A percentile compares a stretch with the other conserved stretches of the same genome.
Evolutionary conservation across 495 filamentous ascomycete species (phyloP).

Genomic region (Hyaloscypha variabilis): DNA sequence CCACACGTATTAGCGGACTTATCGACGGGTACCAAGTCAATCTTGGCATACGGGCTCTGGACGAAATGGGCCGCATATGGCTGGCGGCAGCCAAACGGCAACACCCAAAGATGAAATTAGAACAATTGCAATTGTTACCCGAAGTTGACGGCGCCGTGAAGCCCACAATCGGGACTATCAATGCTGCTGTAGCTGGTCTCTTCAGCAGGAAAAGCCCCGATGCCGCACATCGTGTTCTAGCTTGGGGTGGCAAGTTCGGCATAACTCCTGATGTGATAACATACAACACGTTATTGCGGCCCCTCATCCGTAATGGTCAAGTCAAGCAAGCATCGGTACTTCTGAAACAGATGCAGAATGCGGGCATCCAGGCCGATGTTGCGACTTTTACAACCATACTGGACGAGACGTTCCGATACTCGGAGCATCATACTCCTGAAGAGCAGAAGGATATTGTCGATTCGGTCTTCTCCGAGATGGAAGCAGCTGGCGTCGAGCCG

Average conservation of each 20-base stretch:
- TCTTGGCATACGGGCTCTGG: slow-evolving; percentile 56
- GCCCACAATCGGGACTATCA: slow-evolving; percentile 64
- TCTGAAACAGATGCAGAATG: slow-evolving; percentile 45
- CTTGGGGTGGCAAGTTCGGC: slow-evolving; percentile 58
- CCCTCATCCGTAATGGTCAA: slow-evolving; percentile 49
- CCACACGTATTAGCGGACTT: slow-evolving; percentile 61
- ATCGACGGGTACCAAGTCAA: slow-evolving; percentile 48
- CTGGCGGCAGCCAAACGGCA: slow-evolving; percentile 33
- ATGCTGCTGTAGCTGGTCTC: slow-evolving; percentile 59
- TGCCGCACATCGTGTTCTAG: slow-evolving; percentile 51
- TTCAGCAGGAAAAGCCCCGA: slow-evolving; percentile 40
- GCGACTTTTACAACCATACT: slow-evolving; percentile 59
- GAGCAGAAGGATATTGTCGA: slow-evolving; percentile 41
- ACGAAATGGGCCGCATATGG: slow-evolving; percentile 62
- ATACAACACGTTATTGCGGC: slow-evolving; percentile 68
- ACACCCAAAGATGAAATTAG: slow-evolving; percentile 4
- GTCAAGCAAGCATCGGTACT: slow-evolving; percentile 30
- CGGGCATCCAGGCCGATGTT: slow-evolving; percentile 49
- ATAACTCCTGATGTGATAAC: slow-evolving; percentile 64
- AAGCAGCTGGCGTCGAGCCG: slow-evolving; percentile 50
- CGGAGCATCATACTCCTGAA: slow-evolving; percentile 24
- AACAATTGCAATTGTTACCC: slow-evolving; percentile 25
- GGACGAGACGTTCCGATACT: slow-evolving; percentile 32
- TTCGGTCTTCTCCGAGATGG: slow-evolving; percentile 54
- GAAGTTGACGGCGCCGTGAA: slow-evolving; percentile 45